phyloP scores from a whole-genome alignment of 495 filamentous ascomycete species.

The Rhizodiscina lignyota region DNA sequence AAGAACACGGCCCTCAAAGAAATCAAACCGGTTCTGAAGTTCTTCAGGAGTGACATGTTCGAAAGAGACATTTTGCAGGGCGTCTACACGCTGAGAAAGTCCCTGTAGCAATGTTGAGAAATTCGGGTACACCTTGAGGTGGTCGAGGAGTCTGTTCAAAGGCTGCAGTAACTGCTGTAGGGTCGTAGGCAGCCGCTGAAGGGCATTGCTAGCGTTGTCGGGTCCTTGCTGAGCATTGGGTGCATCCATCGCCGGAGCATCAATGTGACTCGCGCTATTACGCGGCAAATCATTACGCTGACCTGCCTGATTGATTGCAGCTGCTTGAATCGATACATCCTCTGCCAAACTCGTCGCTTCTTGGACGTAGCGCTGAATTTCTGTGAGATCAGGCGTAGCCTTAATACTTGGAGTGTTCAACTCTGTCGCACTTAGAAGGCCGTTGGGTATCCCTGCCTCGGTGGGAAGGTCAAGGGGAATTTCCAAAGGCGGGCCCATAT shows the following conservation, averaged over 20 bases:
- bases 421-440: conserved; percentile 24
- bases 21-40: conserved; percentile 39
- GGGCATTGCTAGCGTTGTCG: not conserved
- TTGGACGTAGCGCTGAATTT: conserved; percentile 8
- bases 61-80: conserved; percentile 43
- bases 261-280: no score
- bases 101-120: conserved; percentile 23
- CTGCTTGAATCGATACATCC: not conserved
- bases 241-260: not conserved
- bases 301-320: not conserved
- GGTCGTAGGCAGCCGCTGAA: not conserved
- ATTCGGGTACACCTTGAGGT: conserved; percentile 15
- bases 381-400: conserved; percentile 22
- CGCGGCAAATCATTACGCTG: not conserved
- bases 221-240: not conserved
- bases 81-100: conserved; percentile 38
- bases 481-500: no score
- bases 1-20: conserved; percentile 36
- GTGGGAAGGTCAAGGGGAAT: no score
- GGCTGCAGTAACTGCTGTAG: conserved; percentile 5
- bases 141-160: conserved; percentile 10
- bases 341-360: conserved; percentile 11
- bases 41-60: conserved; percentile 38
- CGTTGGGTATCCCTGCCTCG: no score
- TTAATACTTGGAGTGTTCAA: conserved; percentile 21